These are phyloP conservation scores for Sugiyamaella paludigena DNA, from an alignment of 1,139 yeast species.

Conservation along the genomic window DNA sequence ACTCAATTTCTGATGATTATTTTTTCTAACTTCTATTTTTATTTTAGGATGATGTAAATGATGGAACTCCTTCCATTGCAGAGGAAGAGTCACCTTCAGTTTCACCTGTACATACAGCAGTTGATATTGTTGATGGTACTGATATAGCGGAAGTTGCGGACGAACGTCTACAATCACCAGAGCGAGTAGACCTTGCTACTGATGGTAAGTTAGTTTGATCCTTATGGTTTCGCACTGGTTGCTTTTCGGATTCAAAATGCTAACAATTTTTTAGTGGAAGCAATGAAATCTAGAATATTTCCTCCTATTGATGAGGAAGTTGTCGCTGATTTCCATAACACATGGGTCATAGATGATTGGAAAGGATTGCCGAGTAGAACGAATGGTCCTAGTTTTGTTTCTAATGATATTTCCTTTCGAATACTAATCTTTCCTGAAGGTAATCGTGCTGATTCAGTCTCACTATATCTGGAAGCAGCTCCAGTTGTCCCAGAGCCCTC, in stretches of 20 bases:
- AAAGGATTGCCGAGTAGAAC: slow-evolving; percentile 45
- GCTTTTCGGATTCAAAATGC: not conserved
- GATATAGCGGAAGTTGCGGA: not conserved
- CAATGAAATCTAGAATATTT: slow-evolving; percentile 32
- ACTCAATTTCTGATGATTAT: not conserved
- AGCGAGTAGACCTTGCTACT: slow-evolving; percentile 12
- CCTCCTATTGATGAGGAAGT: slow-evolving; percentile 36
- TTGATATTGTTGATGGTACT: slow-evolving; percentile 4
- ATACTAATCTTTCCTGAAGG: slow-evolving; percentile 73
- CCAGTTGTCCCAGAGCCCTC: slow-evolving; percentile 22
- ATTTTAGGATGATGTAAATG: slow-evolving; percentile 4
- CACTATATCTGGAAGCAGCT: slow-evolving; percentile 37
- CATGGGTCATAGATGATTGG: slow-evolving; percentile 81
- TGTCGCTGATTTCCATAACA: slow-evolving; percentile 41
- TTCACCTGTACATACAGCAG: slow-evolving; percentile 8
- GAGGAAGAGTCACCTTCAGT: slow-evolving; percentile 10
- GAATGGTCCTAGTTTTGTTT: slow-evolving; percentile 52
- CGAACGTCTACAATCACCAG: not conserved
- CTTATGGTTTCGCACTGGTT: too few species aligned
- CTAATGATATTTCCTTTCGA: slow-evolving; percentile 75
- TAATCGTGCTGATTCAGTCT: slow-evolving; percentile 33
- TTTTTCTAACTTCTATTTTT: not conserved
- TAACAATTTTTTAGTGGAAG: slow-evolving; percentile 22
- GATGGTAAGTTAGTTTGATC: slow-evolving; percentile 13
- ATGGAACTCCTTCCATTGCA: slow-evolving; percentile 4